Evolutionary conservation across 805 yeast genomes (phyloP), one percentile per base, ranked within the genome.

Genomic region (Vanderwaltozyma yarrowii): DNA sequence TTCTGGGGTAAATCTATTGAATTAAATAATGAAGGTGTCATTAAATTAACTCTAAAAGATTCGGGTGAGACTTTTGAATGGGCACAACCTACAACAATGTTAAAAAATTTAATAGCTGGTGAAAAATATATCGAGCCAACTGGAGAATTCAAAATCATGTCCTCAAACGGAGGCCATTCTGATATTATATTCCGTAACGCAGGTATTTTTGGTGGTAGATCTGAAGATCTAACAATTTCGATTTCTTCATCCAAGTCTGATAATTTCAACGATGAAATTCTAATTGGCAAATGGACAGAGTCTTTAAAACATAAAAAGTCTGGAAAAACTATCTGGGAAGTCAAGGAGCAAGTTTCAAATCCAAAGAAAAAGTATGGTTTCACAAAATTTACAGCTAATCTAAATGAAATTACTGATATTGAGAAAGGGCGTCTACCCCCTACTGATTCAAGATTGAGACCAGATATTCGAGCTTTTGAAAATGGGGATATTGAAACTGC

Each of bases 1-100:
- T 84, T 85, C 51, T 89, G 96, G 94, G 96, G 97, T 35, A 92
- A 89, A 62, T 78, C 88, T 20, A 77, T 84, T 7, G 97, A 92
- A 56, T 64, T 92, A 40, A 72, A 73, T 33, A 84, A 85, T 46
- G 75, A 71, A 32, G 98, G 98, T 28, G 66, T 66, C 12, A 65
- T 81, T 4, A 71, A 69, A 32, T 64, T 92, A 28, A 66, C 67
- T 2, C 65, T 79, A 32, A 72, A 73, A 41, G 50, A 65, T 2
- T 69, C 79, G 0, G 87, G 85, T 1, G 95, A 84, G 50, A 47
- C 58, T 10, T 83, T 78, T 52, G 74, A 76, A 44, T 92, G 94
- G 89, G 56, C 67, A 16, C 88, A 79, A 46, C 96, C 98, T 7
- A 76, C 82, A 1, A 78, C 94, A 0, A 70, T 84, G 50, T 62